Conservation (phyloP, 2,329 filamentous ascomycete genomes). For the Cladophialophora yegresii region DNA sequence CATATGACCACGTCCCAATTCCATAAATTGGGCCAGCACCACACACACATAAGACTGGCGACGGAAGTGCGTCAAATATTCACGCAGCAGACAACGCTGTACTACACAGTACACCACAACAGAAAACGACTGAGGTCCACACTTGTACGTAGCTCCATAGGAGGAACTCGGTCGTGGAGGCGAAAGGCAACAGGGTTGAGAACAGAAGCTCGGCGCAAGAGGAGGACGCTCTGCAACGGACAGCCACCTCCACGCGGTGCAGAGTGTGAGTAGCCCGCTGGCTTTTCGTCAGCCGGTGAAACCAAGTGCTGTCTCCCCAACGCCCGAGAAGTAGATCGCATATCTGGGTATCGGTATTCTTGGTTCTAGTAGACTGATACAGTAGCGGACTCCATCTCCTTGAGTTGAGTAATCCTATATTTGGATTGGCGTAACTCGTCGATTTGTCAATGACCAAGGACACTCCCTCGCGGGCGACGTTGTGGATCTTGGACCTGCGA, state of each 20-base stretch:
- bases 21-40: background rate
- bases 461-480: no score
- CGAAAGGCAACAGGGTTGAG: background rate
- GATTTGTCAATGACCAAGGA: no score
- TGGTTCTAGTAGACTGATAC: no score
- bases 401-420: no score
- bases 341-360: no score
- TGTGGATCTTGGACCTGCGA: no score
- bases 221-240: background rate
- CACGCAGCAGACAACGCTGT: background rate
- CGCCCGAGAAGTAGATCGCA: background rate
- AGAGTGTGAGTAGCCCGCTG: background rate
- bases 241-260: background rate
- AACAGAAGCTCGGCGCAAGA: background rate
- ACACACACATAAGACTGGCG: no score
- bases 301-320: background rate
- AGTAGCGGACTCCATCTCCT: no score
- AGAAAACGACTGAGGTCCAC: background rate
- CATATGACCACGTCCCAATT: background rate
- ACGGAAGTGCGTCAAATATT: background rate
- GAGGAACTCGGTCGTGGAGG: background rate
- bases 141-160: background rate
- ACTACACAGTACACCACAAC: background rate
- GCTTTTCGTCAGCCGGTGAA: background rate
- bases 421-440: no score